Base-by-base conservation (phyloP, 2,329 filamentous ascomycete species). In the Penicillium psychrosexuale region DNA sequence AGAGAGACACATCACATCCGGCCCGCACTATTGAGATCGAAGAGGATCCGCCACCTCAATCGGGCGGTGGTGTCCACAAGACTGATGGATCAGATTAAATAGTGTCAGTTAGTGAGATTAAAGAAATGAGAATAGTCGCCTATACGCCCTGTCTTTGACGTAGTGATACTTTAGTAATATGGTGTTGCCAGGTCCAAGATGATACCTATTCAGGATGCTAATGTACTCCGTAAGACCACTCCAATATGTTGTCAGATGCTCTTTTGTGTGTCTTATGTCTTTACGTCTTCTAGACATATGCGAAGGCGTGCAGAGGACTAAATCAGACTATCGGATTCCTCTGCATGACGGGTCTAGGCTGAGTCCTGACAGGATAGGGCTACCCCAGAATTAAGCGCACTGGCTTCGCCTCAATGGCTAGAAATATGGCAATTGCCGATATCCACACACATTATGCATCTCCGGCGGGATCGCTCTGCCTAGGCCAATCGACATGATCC, bases 1-100 rank as follows among this genome's bases (percentile, higher is more conserved):
- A 17, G 28, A 17, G 30, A 22, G 62, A 65, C 47, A 60, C 52
- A 56, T 65, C 62, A 65, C 58, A 65, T 62, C 37, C 27, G 39
- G 37, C 13, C 28, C 36, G 43, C 44, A 44, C 52, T 51, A 59
- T 57, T 53, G 55, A 49, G 58, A 49, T 51, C 31, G 46, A 31
- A 47, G 19, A 49, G 38, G 51, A 57, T 52, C 53, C 31, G 39
- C 53, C 36, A 51, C 39, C 37, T 52, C 37, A 6, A 43, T 39
- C 33, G 44, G 22, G 12, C 15, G 17, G 22, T 47, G 44, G 56
- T 11, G 37, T 38, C n/a, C 34, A 45, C 37, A 42, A 12, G 19
- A 33, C 38, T 51, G 52, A 65, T 61, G 33, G 44, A 58, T 64
- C 61, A 61, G 19, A 61, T 61, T 60, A 51, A 37, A 61, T 60